phyloP scores from a whole-genome alignment of 1,139 yeast species.

The Yamadazyma friedrichii region DNA sequence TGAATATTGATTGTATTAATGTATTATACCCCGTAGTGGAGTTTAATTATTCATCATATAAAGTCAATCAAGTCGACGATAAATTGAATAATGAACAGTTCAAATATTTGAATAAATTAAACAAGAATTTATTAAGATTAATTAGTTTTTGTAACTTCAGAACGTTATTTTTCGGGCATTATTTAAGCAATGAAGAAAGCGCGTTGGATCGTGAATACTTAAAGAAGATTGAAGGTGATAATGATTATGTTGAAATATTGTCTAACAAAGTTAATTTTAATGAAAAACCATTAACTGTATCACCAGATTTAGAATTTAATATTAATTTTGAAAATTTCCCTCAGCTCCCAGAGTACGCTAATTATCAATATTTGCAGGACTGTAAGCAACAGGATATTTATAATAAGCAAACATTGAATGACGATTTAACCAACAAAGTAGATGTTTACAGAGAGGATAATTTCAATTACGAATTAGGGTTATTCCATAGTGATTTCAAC shows the following conservation, averaged over 20 bases:
- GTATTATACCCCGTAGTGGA: conserved; percentile 33
- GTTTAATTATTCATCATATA: conserved; percentile 24
- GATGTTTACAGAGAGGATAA: conserved; percentile 7
- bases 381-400: not conserved
- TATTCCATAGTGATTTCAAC: conserved; percentile 27
- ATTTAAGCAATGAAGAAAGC: conserved; percentile 18
- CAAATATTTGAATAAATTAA: conserved; percentile 17
- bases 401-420: not conserved
- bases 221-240: conserved; percentile 17
- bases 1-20: conserved; percentile 36
- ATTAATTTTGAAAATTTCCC: conserved; percentile 26
- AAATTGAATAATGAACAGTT: conserved; percentile 19
- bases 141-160: conserved; percentile 32
- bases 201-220: conserved; percentile 24
- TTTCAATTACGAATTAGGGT: conserved; percentile 24
- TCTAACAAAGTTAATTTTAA: conserved; percentile 22
- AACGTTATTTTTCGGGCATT: conserved; percentile 25
- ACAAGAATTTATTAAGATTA: conserved; percentile 23
- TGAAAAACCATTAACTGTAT: conserved; percentile 20
- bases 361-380: conserved; percentile 9
- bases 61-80: conserved; percentile 17
- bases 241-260: conserved; percentile 19
- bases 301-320: conserved; percentile 12
- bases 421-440: not conserved
- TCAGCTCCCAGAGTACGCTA: conserved; percentile 19